Evolutionary conservation across 345 rosid genomes (phyloP), one percentile per base, ranked within the genome.

Genomic region (Pistacia vera): DNA sequence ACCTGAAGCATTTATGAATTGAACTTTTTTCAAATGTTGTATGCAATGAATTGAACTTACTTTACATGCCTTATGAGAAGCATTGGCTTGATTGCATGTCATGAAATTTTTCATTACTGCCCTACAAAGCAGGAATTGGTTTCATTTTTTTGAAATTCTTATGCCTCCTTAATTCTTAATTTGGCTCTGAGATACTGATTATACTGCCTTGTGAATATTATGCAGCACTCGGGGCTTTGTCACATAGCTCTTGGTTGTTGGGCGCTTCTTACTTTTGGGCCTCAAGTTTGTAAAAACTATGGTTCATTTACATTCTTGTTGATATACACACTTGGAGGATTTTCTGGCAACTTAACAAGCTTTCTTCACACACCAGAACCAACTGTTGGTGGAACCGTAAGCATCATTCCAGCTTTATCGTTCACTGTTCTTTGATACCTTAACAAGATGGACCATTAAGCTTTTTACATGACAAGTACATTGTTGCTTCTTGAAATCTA

Each of bases 371-470:
- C 97, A 4, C 85, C 95, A 72, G 90, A 84, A 71, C 90, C 91
- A 35, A 85, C 94, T 25, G 97, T 95, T 57, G 97, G 98, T 56
- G 97, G 98, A 52, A 91, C 98, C 4, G 98, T 95, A 87, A 84
- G 89, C 55, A 52, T 14, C 80, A 62, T 60, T 78, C 25, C 72
- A 5, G 5, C 58, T 73, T 44, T 17, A 16, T 56, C 57, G 38
- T 63, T 62, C n/a, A 12, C 8, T 46, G 3, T 1, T 4, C 11
- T 49, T 66, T 11, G 30, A 4, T 25, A n/a, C 54, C 2, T 4
- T 46, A 44, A 46, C 41, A 38, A 38, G 41, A 38, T 38, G 41
- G 46, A 41, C 46, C 46, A 41, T 41, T 6, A 7, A 41, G 46
- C 8, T 7, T 41, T 41, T 41, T 8, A 41, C 8, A 1, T 41